These are phyloP conservation scores for Panaeolus papilionaceus DNA, from an alignment of 768 basidiomycete species.

Conservation along the genomic window DNA sequence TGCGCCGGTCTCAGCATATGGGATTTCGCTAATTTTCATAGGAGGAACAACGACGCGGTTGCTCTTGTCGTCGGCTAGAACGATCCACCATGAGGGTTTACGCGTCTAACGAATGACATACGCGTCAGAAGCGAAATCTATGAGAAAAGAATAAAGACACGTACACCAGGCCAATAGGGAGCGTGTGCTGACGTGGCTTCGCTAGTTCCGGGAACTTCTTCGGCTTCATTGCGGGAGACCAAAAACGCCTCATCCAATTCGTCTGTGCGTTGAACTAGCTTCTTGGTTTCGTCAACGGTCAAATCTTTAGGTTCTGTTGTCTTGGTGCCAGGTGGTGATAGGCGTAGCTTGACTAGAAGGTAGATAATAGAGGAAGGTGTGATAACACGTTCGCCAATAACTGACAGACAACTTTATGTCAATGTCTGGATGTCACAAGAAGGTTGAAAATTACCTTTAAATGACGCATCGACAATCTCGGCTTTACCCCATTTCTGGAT, in stretches of 20 bases:
- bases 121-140: neutral
- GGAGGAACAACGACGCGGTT: conserved; percentile 90
- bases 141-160: conserved; percentile 31
- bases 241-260: conserved; percentile 78
- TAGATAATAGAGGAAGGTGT: conserved; percentile 90
- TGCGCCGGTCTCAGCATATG: conserved; percentile 55
- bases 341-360: conserved; percentile 82
- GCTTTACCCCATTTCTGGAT: conserved; percentile 74
- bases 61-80: conserved; percentile 87
- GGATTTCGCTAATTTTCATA: conserved; percentile 80
- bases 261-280: conserved; percentile 53
- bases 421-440: neutral
- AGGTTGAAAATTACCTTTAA: conserved; percentile 68
- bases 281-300: conserved; percentile 54
- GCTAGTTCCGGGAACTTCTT: conserved; percentile 55
- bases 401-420: conserved; percentile 42
- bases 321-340: conserved; percentile 58
- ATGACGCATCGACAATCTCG: conserved; percentile 81
- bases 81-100: conserved; percentile 92
- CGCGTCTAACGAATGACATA: conserved; percentile 60
- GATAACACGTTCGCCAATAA: conserved; percentile 89
- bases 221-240: conserved; percentile 61
- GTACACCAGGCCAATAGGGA: conserved; percentile 88
- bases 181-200: conserved; percentile 79
- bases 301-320: conserved; percentile 44